Evolutionary conservation across 805 yeast genomes (phyloP).

Genomic region (Komagataella kurtzmanii): DNA sequence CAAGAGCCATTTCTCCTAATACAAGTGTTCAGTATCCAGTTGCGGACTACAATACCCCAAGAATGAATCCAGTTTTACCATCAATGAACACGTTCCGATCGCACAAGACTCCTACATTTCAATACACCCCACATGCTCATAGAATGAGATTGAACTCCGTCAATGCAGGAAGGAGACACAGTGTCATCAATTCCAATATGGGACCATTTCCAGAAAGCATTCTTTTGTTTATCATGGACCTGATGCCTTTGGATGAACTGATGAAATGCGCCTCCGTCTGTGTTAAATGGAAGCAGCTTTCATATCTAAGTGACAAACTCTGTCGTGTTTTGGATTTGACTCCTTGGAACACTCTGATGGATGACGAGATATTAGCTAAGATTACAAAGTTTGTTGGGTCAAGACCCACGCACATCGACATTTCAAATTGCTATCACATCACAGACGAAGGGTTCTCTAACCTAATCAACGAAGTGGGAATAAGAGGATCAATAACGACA

Average conservation of each 20-base stretch:
- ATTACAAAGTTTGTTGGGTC: constrained; percentile 63
- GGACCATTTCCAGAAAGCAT: constrained; percentile 45
- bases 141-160: constrained; percentile 34
- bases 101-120: constrained; percentile 19
- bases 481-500: constrained; percentile 39
- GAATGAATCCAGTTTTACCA: constrained; percentile 24
- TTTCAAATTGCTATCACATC: constrained; percentile 65
- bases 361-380: constrained; percentile 40
- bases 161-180: constrained; percentile 22
- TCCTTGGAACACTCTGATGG: constrained; percentile 47
- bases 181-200: not conserved
- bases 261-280: constrained; percentile 49
- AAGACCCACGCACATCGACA: constrained; percentile 44
- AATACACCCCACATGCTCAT: constrained; percentile 40
- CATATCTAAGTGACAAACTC: constrained; percentile 41
- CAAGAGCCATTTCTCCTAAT: not conserved
- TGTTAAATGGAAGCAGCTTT: constrained; percentile 54
- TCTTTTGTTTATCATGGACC: constrained; percentile 37
- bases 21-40: not conserved
- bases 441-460: constrained; percentile 66
- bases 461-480: constrained; percentile 59
- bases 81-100: constrained; percentile 20
- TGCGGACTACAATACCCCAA: constrained; percentile 14
- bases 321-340: constrained; percentile 40
- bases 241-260: constrained; percentile 39